Evolutionary conservation across 805 yeast genomes (phyloP).

Genomic region (Candida vaughaniae): DNA sequence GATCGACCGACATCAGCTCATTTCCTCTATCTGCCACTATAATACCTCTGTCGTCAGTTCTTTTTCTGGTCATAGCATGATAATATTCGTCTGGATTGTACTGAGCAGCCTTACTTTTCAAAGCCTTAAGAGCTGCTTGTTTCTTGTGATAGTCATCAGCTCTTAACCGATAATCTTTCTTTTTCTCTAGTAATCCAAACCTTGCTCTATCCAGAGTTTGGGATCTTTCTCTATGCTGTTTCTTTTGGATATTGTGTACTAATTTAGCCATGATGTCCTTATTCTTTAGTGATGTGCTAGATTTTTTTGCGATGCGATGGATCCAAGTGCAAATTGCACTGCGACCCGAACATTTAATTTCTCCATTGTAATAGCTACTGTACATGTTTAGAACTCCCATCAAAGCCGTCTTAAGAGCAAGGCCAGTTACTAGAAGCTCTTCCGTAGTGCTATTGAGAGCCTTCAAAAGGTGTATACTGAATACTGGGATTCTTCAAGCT

Average conservation of each 20-base stretch:
- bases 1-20: conserved; percentile 64
- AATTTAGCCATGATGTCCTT: conserved; percentile 65
- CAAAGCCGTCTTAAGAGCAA: too few relatives aligned
- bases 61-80: conserved; percentile 80
- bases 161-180: conserved; percentile 51
- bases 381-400: not conserved
- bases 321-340: not conserved
- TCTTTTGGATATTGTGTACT: conserved; percentile 90
- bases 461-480: not conserved
- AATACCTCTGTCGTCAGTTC: conserved; percentile 70
- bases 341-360: not conserved
- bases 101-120: conserved; percentile 67
- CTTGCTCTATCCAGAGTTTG: conserved; percentile 74
- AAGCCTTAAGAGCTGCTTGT: conserved; percentile 63
- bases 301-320: conserved; percentile 9
- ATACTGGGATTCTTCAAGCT: conserved; percentile 1
- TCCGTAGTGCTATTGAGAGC: too few relatives aligned
- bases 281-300: too few relatives aligned
- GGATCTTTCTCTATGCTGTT: conserved; percentile 92
- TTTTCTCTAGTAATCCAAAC: conserved; percentile 89
- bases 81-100: conserved; percentile 95
- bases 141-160: conserved; percentile 59
- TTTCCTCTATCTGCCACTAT: conserved; percentile 63
- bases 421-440: too few relatives aligned
- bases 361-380: not conserved